Evolutionary conservation across 305 asterid genomes (phyloP).

Genomic region (Striga hermonthica): DNA sequence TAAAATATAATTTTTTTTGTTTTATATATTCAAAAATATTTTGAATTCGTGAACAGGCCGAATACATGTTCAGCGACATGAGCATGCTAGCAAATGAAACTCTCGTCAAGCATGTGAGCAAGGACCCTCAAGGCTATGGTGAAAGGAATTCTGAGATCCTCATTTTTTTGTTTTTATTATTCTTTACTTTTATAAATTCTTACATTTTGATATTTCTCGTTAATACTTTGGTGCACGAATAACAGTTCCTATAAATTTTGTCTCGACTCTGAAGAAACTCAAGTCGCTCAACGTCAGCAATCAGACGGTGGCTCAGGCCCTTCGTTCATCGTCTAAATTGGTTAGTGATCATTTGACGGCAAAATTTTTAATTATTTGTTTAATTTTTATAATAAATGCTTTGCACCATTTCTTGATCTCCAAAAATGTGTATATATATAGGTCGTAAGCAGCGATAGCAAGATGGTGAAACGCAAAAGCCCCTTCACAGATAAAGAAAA

Average conservation of each 20-base stretch:
- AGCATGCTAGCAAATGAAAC: slow-evolving; percentile 89
- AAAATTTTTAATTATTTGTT: background rate
- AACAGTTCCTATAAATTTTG: slow-evolving; percentile 77
- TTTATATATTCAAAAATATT: too few relatives aligned
- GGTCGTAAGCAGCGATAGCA: slow-evolving; percentile 60
- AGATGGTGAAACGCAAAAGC: slow-evolving; percentile 69
- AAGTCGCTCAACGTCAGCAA: slow-evolving; percentile 73
- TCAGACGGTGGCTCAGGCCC: slow-evolving; percentile 77
- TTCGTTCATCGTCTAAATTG: slow-evolving; percentile 69
- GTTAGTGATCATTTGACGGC: slow-evolving; percentile 37
- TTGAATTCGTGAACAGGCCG: slow-evolving; percentile 49
- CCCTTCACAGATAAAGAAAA: slow-evolving; percentile 81
- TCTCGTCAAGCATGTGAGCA: slow-evolving; percentile 64
- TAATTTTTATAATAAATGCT: too few relatives aligned
- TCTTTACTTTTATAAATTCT: background rate
- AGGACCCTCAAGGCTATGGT: slow-evolving; percentile 87
- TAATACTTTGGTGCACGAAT: slow-evolving; percentile 22
- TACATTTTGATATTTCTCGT: background rate
- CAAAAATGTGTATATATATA: slow-evolving; percentile 5
- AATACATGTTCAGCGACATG: slow-evolving; percentile 86
- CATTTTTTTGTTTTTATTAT: background rate
- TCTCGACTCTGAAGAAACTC: slow-evolving; percentile 86
- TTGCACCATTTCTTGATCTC: background rate
- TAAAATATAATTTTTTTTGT: too few relatives aligned
- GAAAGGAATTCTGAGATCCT: slow-evolving; percentile 24